A percentile compares a stretch with the other conserved stretches of the same genome.
Evolutionary conservation across 148 eudicot genomes (phyloP).

Genomic region (Camellia japonica): DNA sequence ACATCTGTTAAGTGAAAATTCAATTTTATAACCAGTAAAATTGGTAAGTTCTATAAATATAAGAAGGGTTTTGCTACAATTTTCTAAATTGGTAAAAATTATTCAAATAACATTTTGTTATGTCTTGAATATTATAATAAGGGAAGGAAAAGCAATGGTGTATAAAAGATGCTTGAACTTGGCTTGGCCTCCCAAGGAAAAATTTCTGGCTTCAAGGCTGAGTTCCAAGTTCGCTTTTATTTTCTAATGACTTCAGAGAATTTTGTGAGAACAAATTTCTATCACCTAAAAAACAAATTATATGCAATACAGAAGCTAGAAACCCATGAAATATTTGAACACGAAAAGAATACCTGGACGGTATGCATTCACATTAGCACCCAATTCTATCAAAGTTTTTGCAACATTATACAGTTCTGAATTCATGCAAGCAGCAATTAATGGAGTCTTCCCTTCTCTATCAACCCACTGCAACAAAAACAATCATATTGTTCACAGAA

Average conservation of each 20-base stretch:
- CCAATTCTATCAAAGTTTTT: constrained; percentile 80
- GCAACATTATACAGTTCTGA: constrained; percentile 63
- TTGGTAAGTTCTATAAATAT: too few species aligned
- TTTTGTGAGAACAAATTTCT: background rate
- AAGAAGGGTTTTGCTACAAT: too few species aligned
- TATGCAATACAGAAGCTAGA: background rate
- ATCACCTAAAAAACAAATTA: background rate
- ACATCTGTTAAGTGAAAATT: too few species aligned
- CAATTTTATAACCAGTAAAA: too few species aligned
- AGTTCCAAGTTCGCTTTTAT: background rate
- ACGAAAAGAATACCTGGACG: constrained; percentile 62
- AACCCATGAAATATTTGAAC: background rate
- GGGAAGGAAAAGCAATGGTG: too few species aligned
- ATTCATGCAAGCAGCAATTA: constrained; percentile 75
- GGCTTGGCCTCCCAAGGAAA: too few species aligned
- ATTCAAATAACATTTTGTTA: too few species aligned
- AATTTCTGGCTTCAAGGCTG: too few species aligned
- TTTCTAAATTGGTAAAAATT: too few species aligned
- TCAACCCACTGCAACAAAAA: constrained; percentile 68
- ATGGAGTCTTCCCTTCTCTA: constrained; percentile 89
- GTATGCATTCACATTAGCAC: constrained; percentile 90
- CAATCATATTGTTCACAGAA: background rate
- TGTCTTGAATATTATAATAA: too few species aligned
- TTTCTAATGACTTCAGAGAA: background rate
- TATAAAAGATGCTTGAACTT: too few species aligned